These are phyloP conservation scores for Collariella sp. DNA, from an alignment of 495 filamentous ascomycete genomes.

Conservation along the genomic window DNA sequence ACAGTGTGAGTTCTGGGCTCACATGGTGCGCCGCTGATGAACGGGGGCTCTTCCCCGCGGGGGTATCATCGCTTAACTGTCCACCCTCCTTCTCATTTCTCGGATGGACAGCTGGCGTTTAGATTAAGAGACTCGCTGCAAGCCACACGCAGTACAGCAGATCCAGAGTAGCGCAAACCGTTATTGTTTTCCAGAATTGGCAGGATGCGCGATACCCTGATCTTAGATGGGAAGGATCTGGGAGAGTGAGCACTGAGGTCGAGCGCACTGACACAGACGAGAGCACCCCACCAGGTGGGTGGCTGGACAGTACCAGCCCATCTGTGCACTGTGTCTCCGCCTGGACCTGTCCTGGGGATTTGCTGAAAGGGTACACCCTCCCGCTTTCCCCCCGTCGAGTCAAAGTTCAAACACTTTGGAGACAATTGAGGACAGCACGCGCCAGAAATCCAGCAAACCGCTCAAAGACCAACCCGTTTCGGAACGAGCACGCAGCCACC, in stretches of 20 bases:
- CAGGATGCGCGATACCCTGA: too few relatives aligned
- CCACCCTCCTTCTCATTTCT: too few relatives aligned
- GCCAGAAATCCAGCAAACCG: neutral
- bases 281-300: too few relatives aligned
- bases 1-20: slow-evolving; percentile 2
- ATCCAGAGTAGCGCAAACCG: too few relatives aligned
- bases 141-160: too few relatives aligned
- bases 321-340: slow-evolving; percentile 5
- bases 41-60: neutral
- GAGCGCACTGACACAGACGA: too few relatives aligned
- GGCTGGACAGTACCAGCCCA: slow-evolving; percentile 1
- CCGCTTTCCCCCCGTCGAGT: slow-evolving; percentile 13
- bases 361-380: slow-evolving; percentile 7
- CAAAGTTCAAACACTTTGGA: slow-evolving; percentile 28
- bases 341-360: neutral
- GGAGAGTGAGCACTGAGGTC: too few relatives aligned
- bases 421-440: slow-evolving; percentile 12
- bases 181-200: too few relatives aligned
- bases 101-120: too few relatives aligned
- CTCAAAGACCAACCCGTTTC: slow-evolving; percentile 1
- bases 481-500: slow-evolving; percentile 4
- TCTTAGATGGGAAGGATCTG: too few relatives aligned
- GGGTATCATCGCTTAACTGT: neutral
- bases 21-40: neutral
- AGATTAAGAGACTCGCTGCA: neutral